Base-by-base conservation (phyloP, 352 stramenopile genomes). In the Pythium chondricola region DNA sequence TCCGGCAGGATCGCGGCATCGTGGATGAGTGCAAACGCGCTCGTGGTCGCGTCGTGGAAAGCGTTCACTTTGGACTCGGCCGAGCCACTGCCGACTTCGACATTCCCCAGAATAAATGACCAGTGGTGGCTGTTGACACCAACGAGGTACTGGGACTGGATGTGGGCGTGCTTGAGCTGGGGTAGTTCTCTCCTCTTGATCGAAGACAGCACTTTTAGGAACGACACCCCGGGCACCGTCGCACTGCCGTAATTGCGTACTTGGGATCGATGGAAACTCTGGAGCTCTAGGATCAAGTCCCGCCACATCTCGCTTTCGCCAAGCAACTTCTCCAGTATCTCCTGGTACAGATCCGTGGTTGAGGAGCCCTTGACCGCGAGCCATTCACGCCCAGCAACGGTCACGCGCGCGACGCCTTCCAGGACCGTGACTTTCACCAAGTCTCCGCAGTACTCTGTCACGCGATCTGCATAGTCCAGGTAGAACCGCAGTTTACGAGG, bases 401-500 rank as follows among this genome's bases (percentile, higher is more conserved):
- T 71, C 32, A 90, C 57, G 2, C 49, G 22, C 10, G 62, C 74
- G 43, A 65, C 66, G 21, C 58, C 57, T 3, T 69, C 51, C 6
- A 66, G 40, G 25, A 85, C 61, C 14, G 60, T 66, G 8, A 90
- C 52, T 31, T 71, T 71, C 9, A 82, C 54, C 13, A 67, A 53
- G 2, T 38, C 32, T 20, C 71, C 59, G 20, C 63, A 79, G 6
- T 72, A 43, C 1, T 67, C 44, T 38, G 81, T 56, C 18, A 80
- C 74, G 5, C 74, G 64, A 47, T 83, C 50, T 11, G 67, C 58
- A 30, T 86, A 85, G 32, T 85, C 72, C 0, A 88, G 46, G 36
- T 86, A 90, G 41, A 74, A 90, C 18, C 67, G 73, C 57, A 86
- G 70, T 39, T 86, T 90, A 3, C 78, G 67, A 13, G 72, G 59